Base-by-base conservation (phyloP, 306 rosid species). In the Quercus mongolica region DNA sequence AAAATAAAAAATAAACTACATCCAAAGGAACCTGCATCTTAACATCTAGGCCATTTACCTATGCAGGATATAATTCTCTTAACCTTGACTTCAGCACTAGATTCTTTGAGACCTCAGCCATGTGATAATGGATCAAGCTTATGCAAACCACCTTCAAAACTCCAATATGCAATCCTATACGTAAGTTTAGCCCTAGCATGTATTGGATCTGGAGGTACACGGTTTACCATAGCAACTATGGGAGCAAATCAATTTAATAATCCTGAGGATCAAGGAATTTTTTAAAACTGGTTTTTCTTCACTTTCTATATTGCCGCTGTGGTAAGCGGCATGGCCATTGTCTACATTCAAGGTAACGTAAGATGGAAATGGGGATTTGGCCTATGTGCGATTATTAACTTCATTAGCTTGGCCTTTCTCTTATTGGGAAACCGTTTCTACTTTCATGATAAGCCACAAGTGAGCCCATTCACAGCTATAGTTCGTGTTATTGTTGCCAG, bases 241-340 rank as follows among this genome's bases (percentile, higher is more conserved):
- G 81, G 81, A 7, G 84, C 87, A 71, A 72, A 64, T 46, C 84
- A 84, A 26, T 76, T 62, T 23, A 79, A 75, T 15, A 76, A 73
- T 13, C 78, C 56, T 0, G 31, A 71, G 38, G 26, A 71, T 56
- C 78, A 71, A 41, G 84, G 52, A 5, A n/a, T 56, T 72, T 84
- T 84, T 61, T 84, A 76, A 23, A 84, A 84, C 76, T 84, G 84
- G 87, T 84, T 20, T 38, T 76, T 80, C 75, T n/a, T 79, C 41
- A n/a, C 56, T 7, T 0, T 75, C 14, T 80, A 71, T 38, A 13
- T 57, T 2, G 7, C 46, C 3, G 3, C 69, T 19, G 41, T 73
- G 44, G n/a, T 80, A 20, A 49, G 78, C 54, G 3, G 5, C 12
- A 75, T 75, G 3, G 69, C 41, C 75, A 25, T 76, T 76, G 87